Evolutionary conservation across 192 early-diverging fungal genomes (phyloP), one percentile per base, ranked within the genome.

Genomic region (Mortierella hygrophila): DNA sequence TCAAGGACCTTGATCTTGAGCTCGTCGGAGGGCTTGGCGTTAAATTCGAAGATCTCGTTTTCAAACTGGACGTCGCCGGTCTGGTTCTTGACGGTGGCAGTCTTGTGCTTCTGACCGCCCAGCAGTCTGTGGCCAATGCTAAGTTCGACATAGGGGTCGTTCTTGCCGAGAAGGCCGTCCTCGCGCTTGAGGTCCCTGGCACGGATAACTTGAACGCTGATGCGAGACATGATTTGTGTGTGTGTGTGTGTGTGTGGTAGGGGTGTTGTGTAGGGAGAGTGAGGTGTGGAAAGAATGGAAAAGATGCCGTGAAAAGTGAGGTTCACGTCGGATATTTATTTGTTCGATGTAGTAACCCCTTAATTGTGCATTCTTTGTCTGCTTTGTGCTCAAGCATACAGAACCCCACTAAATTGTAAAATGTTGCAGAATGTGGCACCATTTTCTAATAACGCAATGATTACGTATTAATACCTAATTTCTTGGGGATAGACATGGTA

Each of bases 161-260:
- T 74, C 72, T 54, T 74, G 47, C 72, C 72, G 35, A 74, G 35
- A 18, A 74, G 0, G 32, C 72, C 72, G 32, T 74, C 72, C 72
- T 74, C 72, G 72, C 72, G 72, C 47, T 74, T 74, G 72, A 74
- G 72, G 72, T 52, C 72, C 47, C 37, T 74, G 72, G 72, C 72
- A 74, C 72, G 72, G 47, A 74, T n/a, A 74, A 74, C 32, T 35
- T 46, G 32, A 26, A 74, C 72, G 2, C 37, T 16, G 72, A 74
- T 74, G 7, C 41, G 44, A 55, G 72, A 26, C 72, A 74, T 74
- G 72, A 15, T 74, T 32, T 46, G n/a, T 32, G 11, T 6, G 6
- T 47, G 72, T 16, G 72, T 52, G 49, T 52, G 72, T 6, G 47
- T 54, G n/a, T 9, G 72, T 29, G 38, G 54, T 0, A 15, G 10